Base-by-base conservation (phyloP, 306 rosid species). In the Aeschynomene evenia region DNA sequence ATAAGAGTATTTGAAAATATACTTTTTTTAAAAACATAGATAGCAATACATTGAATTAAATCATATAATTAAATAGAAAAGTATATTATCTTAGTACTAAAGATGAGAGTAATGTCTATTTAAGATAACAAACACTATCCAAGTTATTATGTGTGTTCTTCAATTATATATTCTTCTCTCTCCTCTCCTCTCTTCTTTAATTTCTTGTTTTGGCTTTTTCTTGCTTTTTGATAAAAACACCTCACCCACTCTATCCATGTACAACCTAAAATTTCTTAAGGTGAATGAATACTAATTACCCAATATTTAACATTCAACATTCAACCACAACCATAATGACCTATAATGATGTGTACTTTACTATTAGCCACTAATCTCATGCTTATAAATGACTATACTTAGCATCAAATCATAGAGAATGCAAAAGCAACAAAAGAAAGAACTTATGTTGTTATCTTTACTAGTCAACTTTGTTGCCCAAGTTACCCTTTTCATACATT, bases 301-400 rank as follows among this genome's bases (percentile, higher is more conserved):
- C 15, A 65, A 69, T 26, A 43, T 23, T 63, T 48, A 71, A 42
- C 71, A 28, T 33, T 64, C 64, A 57, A 54, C 26, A 59, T 75
- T 74, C 86, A 74, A 70, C 80, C 76, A 64, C 68, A 60, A 26
- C 50, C 79, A 82, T 71, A 66, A 71, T 82, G 75, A 64, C 61
- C 42, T 2, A 64, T 26, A 63, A 68, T 82, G 56, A 82, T 57
- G 70, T 40, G 72, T 37, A 22, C 49, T 75, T 70, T 66, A 54
- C 68, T 13, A 33, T 74, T 21, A 70, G 50, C 76, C 58, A 36
- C 83, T 70, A 74, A 74, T 77, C 46, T 40, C 56, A 51, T 70
- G 3, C 56, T 50, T 43, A 20, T 43, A 64, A n/a, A n/a, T n/a
- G n/a, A n/a, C n/a, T 36, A 24, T 37, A 37, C 54, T 15, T 46